These are phyloP conservation scores for Porcisia deanei DNA, from an alignment of 208 protist species.

Conservation along the genomic window DNA sequence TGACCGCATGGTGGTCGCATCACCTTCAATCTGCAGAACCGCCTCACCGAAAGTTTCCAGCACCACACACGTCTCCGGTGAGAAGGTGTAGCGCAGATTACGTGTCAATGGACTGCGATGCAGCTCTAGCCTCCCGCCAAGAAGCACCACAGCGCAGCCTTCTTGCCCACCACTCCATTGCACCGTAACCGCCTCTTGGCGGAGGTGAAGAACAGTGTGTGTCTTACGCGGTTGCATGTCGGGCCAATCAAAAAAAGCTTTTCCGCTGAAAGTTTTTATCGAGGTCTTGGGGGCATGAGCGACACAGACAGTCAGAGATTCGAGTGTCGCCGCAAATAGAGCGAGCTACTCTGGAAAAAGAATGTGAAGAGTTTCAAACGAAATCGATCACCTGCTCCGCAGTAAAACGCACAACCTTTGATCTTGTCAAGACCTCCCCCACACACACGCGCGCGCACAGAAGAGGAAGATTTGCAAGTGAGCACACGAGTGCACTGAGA, in stretches of 20 bases:
- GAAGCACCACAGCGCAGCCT: conserved; percentile 45
- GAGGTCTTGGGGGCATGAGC: not conserved
- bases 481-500: not conserved
- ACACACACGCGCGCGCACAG: not conserved
- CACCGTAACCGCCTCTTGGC: conserved; percentile 15
- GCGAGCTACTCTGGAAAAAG: not conserved
- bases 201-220: conserved; percentile 11
- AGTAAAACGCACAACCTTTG: not conserved
- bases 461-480: not conserved
- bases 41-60: conserved; percentile 39
- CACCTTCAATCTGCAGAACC: conserved; percentile 53
- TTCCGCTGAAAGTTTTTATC: no score
- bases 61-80: conserved; percentile 36
- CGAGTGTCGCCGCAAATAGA: not conserved
- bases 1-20: conserved; percentile 19
- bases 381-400: no score
- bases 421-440: not conserved
- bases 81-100: conserved; percentile 70
- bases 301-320: not conserved
- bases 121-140: conserved; percentile 50
- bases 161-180: conserved; percentile 22
- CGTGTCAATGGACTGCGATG: conserved; percentile 49
- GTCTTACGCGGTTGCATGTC: conserved; percentile 9
- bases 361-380: no score
- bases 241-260: not conserved